Conservation (phyloP, 2,329 filamentous ascomycete genomes). For the Ophiostoma ulmi region DNA sequence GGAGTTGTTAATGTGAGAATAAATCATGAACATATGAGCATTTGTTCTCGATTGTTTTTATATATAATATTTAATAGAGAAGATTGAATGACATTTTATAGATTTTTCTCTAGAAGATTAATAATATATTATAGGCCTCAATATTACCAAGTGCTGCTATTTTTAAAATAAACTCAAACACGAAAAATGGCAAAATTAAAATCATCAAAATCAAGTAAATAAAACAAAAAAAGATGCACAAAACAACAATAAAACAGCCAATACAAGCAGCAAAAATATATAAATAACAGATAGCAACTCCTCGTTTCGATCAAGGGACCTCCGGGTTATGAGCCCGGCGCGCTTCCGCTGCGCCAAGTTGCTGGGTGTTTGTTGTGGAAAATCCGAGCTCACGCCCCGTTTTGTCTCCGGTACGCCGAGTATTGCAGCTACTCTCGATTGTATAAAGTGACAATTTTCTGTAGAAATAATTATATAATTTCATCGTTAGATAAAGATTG, state of each 20-base stretch:
- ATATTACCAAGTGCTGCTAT: no score
- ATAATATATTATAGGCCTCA: no score
- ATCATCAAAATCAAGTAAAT: not conserved
- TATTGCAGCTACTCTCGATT: no score
- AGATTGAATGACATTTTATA: no score
- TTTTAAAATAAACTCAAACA: no score
- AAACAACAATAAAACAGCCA: not conserved
- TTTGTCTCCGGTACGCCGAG: not conserved
- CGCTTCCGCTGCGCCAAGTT: slow-evolving; percentile 16
- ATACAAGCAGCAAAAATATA: not conserved
- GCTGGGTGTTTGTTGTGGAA: slow-evolving; percentile 4
- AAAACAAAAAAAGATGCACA: not conserved
- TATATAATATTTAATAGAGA: no score
- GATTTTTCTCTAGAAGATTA: no score
- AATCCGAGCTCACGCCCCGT: not conserved
- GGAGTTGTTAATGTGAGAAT: no score
- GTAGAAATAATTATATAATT: no score
- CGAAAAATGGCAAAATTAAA: not conserved
- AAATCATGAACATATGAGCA: no score
- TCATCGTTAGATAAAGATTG: not conserved
- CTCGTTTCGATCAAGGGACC: slow-evolving; percentile 18
- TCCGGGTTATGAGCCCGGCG: slow-evolving; percentile 18
- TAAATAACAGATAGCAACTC: not conserved
- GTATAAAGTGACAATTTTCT: no score
- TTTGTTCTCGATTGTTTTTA: no score